phyloP scores from a whole-genome alignment of 1,139 yeast genomes.

The Dujonia santamariae region DNA sequence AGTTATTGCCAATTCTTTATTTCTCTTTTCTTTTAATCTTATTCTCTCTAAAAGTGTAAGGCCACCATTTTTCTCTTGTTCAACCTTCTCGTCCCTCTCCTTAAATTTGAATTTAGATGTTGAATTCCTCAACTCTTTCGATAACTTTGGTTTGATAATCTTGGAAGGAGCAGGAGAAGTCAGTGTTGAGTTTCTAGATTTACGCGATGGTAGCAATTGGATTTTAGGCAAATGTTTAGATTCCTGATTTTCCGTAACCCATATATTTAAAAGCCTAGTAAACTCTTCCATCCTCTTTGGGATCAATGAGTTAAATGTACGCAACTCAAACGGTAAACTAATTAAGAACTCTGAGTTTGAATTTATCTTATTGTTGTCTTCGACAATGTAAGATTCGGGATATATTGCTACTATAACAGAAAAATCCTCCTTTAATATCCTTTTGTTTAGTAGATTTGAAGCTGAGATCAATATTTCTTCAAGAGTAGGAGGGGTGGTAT shows the following conservation, averaged over 20 bases:
- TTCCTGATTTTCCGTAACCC: slow-evolving; percentile 41
- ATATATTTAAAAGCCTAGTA: slow-evolving; percentile 58
- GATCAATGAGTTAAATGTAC: slow-evolving; percentile 17
- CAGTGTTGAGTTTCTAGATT: slow-evolving; percentile 3
- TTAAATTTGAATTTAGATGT: slow-evolving; percentile 30
- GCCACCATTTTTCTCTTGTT: slow-evolving; percentile 24
- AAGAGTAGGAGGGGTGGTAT: slow-evolving; percentile 22
- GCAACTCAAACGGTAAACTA: slow-evolving; percentile 3
- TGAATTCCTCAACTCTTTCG: slow-evolving; percentile 24
- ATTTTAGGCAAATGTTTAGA: slow-evolving; percentile 3
- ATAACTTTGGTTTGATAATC: slow-evolving; percentile 17
- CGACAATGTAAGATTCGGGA: slow-evolving; percentile 16
- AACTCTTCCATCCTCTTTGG: slow-evolving; percentile 53
- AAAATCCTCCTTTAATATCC: slow-evolving; percentile 16
- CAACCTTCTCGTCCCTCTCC: slow-evolving; percentile 19
- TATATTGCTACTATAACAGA: slow-evolving; percentile 16
- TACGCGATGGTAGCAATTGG: background rate
- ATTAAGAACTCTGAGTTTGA: slow-evolving; percentile 4
- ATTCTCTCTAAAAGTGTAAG: slow-evolving; percentile 43
- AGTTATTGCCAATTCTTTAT: slow-evolving; percentile 11
- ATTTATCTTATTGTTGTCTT: slow-evolving; percentile 7
- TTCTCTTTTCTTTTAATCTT: slow-evolving; percentile 28
- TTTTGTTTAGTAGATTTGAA: slow-evolving; percentile 14
- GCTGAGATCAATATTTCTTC: slow-evolving; percentile 19
- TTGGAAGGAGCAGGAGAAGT: slow-evolving; percentile 17